Percentiles rank a stretch among this genome's conserved stretches.
Conservation (phyloP, 352 stramenopile genomes). For the Phytophthora foliorum region DNA sequence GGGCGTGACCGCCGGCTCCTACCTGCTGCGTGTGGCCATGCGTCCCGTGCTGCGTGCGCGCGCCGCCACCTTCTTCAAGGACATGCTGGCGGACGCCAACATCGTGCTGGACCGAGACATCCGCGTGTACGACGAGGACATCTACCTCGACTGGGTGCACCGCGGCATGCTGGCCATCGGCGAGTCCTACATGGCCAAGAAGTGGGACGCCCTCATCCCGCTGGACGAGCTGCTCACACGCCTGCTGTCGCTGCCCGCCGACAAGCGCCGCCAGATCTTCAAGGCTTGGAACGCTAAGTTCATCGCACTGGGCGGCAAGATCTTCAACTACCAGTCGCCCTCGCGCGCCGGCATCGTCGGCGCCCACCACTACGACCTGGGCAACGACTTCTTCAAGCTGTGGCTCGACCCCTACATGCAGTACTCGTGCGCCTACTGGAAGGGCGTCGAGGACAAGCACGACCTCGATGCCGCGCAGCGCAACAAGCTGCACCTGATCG, state of each 20-base stretch:
- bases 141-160: constrained; percentile 90
- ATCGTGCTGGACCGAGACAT: constrained; percentile 88
- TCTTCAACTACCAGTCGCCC: constrained; percentile 92
- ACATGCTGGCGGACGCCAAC: constrained; percentile 83
- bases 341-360: constrained; percentile 86
- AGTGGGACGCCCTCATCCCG: constrained; percentile 87
- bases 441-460: constrained; percentile 72
- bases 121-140: constrained; percentile 81
- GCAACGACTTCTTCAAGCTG: constrained; percentile 92
- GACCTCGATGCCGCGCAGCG: constrained; percentile 87
- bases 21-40: constrained; percentile 73
- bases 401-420: constrained; percentile 91
- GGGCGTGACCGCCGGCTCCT: constrained; percentile 72
- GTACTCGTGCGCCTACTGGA: constrained; percentile 90
- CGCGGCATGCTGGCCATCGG: constrained; percentile 88
- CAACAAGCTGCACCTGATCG: constrained; percentile 91
- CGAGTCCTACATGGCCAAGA: constrained; percentile 91
- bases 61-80: constrained; percentile 82
- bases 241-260: constrained; percentile 70
- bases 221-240: constrained; percentile 83
- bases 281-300: constrained; percentile 91
- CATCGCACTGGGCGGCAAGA: constrained; percentile 72
- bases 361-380: constrained; percentile 89
- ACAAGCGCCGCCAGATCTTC: constrained; percentile 87
- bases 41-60: constrained; percentile 74